A percentile compares a stretch with the other conserved stretches of the same genome.
These are phyloP conservation scores for Raddia distichophylla DNA, from an alignment of 176 grass and related monocot species.

Conservation along the genomic window DNA sequence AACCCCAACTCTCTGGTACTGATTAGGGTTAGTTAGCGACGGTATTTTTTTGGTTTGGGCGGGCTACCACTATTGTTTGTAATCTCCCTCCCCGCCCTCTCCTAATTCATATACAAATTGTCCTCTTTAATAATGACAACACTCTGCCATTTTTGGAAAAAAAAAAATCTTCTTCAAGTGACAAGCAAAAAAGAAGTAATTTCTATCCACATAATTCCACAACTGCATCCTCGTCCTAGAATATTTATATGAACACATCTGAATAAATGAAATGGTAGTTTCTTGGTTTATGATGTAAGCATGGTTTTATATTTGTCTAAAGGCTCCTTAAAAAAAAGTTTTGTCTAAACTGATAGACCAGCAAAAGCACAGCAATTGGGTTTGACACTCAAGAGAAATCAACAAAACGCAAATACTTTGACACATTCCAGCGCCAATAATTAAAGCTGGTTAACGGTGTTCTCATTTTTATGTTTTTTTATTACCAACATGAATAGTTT, in stretches of 20 bases:
- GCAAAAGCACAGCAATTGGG: neutral
- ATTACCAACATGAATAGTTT: too few species aligned
- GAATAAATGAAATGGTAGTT: neutral
- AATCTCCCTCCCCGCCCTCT: too few species aligned
- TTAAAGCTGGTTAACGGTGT: too few species aligned
- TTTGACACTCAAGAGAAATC: constrained; percentile 19
- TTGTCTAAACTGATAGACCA: constrained; percentile 33
- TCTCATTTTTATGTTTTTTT: too few species aligned
- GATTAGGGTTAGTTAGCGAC: too few species aligned
- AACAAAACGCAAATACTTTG: constrained; percentile 25
- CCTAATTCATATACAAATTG: too few species aligned
- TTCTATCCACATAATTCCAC: too few species aligned
- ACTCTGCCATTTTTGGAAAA: too few species aligned
- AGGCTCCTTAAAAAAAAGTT: neutral
- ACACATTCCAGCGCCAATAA: constrained; percentile 22
- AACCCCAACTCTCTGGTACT: too few species aligned
- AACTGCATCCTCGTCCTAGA: neutral
- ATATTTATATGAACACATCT: constrained; percentile 34
- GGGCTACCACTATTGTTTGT: too few species aligned
- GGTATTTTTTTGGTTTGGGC: too few species aligned
- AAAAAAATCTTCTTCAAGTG: neutral
- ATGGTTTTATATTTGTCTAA: constrained; percentile 41
- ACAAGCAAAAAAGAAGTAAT: constrained; percentile 3
- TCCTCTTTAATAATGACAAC: too few species aligned
- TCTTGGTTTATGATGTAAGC: constrained; percentile 30